These are phyloP conservation scores for Moesziomyces parantarcticus DNA, from an alignment of 1,284 basidiomycete genomes.

Conservation along the genomic window DNA sequence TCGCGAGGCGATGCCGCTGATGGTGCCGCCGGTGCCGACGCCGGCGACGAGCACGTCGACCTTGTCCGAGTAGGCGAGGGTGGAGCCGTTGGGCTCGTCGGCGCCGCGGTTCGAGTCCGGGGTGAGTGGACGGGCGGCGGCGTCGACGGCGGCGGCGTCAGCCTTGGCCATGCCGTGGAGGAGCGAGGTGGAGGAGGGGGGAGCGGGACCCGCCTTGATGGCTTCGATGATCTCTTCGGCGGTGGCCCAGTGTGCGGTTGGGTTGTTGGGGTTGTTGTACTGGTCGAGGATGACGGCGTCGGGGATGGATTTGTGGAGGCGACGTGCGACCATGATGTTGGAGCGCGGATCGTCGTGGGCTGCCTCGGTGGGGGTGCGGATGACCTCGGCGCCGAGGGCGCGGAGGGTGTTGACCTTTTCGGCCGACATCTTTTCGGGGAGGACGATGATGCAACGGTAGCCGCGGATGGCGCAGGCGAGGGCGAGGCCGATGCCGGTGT, in stretches of 20 bases:
- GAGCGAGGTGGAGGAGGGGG: slow-evolving; percentile 53
- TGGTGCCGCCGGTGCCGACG: slow-evolving; percentile 93
- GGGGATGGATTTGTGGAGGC: slow-evolving; percentile 82
- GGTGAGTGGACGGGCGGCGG: slow-evolving; percentile 40
- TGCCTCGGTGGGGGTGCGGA: slow-evolving; percentile 91
- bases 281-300: slow-evolving; percentile 91
- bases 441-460: slow-evolving; percentile 82
- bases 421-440: slow-evolving; percentile 92
- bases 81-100: slow-evolving; percentile 33
- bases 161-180: slow-evolving; percentile 19
- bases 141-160: slow-evolving; percentile 2
- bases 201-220: slow-evolving; percentile 71
- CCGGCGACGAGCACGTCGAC: slow-evolving; percentile 88
- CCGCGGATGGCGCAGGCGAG: slow-evolving; percentile 91
- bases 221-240: slow-evolving; percentile 75
- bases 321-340: slow-evolving; percentile 87
- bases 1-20: slow-evolving; percentile 85
- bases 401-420: slow-evolving; percentile 94
- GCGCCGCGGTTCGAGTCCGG: slow-evolving; percentile 47
- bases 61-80: slow-evolving; percentile 38
- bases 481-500: slow-evolving; percentile 78
- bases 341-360: slow-evolving; percentile 85
- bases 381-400: slow-evolving; percentile 90
- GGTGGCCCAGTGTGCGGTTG: slow-evolving; percentile 54
- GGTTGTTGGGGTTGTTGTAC: slow-evolving; percentile 76